Evolutionary conservation across 331 rosid species (phyloP).

Genomic region (Dryas integrifolia): DNA sequence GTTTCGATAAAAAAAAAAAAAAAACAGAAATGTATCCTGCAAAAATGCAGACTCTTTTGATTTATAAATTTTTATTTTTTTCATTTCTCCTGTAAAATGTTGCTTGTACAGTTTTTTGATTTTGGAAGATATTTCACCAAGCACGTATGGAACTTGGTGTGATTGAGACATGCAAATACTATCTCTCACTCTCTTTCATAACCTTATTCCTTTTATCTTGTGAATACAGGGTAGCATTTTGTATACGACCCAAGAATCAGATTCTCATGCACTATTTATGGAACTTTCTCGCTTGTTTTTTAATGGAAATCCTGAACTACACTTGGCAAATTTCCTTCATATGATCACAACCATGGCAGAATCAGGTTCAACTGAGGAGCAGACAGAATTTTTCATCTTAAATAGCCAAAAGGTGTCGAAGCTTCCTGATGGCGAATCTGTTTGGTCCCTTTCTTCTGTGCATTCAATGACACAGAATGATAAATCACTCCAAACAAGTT

Average conservation of each 20-base stretch:
- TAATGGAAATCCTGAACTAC: constrained; percentile 56
- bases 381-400: constrained; percentile 60
- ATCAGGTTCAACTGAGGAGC: constrained; percentile 63
- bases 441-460: constrained; percentile 56
- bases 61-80: neutral
- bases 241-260: constrained; percentile 58
- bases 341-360: constrained; percentile 77
- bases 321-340: constrained; percentile 85
- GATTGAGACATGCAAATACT: neutral
- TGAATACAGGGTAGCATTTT: constrained; percentile 53
- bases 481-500: constrained; percentile 26
- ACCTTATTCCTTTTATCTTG: constrained; percentile 9
- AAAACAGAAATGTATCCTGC: neutral
- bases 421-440: constrained; percentile 67
- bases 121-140: neutral
- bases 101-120: neutral
- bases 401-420: constrained; percentile 65
- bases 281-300: constrained; percentile 75
- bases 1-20: neutral
- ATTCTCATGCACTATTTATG: constrained; percentile 70
- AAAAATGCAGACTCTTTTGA: too few species aligned
- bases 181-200: neutral
- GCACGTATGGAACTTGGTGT: neutral
- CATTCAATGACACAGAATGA: constrained; percentile 34
- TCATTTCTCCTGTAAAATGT: neutral